Evolutionary conservation across 768 basidiomycete species (phyloP), one percentile per base, ranked within the genome.

Genomic region (Botryobasidium botryosum): DNA sequence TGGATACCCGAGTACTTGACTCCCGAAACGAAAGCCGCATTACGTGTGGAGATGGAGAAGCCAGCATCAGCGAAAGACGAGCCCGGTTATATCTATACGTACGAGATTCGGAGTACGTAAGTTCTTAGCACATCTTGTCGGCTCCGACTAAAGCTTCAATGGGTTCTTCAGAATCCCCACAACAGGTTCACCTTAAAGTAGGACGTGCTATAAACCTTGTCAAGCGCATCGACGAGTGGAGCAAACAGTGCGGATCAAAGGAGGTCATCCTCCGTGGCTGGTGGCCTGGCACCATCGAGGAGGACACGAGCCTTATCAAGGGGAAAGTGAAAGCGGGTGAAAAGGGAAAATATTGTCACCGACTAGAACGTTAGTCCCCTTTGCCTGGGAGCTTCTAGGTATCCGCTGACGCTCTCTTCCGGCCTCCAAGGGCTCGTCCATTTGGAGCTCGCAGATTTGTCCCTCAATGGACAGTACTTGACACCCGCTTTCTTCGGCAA

Each of bases 41-140:
- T 77, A 28, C 63, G 67, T 47, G 57, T 57, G 23, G 70, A 71
- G 55, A 77, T 77, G 73, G 65, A 66, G 50, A 70, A 69, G 33
- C 51, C 55, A 15, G 55, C 67, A 8, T 64, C 63, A 3, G 46
- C 53, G 2, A 67, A 70, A 6, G 83, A 87, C 51, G 69, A 66
- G 17, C 63, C 70, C 4, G 85, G 85, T 0, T 85, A 80, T 53
- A 86, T 88, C 40, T 88, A 88, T 51, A 71, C 74, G 0, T 87
- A 78, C 56, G 79, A 86, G 58, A 79, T 87, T 46, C 68, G 74
- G 57, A 78, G 80, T 80, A 56, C 36, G 43, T 28, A 27, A 12
- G 21, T 37, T 46, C 17, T 31, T 10, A 12, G 37, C 12, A 12
- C 37, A 39, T 12, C 23, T 13, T 21, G n/a, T n/a, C n/a, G n/a